phyloP scores from a whole-genome alignment of 2,329 filamentous ascomycete species.

The Phialophora expanda region DNA sequence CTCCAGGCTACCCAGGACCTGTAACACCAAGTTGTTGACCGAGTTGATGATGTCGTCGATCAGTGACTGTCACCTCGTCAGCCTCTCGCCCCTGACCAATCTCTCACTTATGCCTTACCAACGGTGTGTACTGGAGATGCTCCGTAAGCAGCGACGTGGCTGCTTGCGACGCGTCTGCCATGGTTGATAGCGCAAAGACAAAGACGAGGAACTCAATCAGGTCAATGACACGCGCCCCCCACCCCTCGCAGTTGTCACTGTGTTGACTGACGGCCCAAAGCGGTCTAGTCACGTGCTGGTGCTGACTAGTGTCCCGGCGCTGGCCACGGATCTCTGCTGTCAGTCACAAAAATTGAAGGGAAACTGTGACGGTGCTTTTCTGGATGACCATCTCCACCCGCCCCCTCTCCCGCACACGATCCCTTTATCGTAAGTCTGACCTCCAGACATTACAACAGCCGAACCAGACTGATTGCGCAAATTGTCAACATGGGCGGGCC shows the following conservation, averaged over 20 bases:
- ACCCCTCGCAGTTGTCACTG: not conserved
- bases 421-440: slow-evolving; percentile 31
- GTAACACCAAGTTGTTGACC: slow-evolving; percentile 90
- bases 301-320: not conserved
- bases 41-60: slow-evolving; percentile 98
- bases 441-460: slow-evolving; percentile 28
- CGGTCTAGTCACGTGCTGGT: not conserved
- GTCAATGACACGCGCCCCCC: not conserved
- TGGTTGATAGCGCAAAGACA: slow-evolving; percentile 12
- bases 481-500: slow-evolving; percentile 38
- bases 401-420: slow-evolving; percentile 15
- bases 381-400: slow-evolving; percentile 14
- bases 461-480: slow-evolving; percentile 11
- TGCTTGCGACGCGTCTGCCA: slow-evolving; percentile 41
- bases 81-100: not conserved
- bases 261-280: slow-evolving; percentile 7
- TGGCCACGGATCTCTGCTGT: slow-evolving; percentile 8
- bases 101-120: slow-evolving; percentile 64
- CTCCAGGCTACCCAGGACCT: slow-evolving; percentile 86
- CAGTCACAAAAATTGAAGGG: slow-evolving; percentile 16
- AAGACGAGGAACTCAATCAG: not conserved
- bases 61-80: slow-evolving; percentile 66
- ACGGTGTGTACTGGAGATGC: slow-evolving; percentile 91
- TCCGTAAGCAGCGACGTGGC: slow-evolving; percentile 77
- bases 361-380: slow-evolving; percentile 8